phyloP scores from a whole-genome alignment of 1,284 basidiomycete species.

The Mycena sp. region DNA sequence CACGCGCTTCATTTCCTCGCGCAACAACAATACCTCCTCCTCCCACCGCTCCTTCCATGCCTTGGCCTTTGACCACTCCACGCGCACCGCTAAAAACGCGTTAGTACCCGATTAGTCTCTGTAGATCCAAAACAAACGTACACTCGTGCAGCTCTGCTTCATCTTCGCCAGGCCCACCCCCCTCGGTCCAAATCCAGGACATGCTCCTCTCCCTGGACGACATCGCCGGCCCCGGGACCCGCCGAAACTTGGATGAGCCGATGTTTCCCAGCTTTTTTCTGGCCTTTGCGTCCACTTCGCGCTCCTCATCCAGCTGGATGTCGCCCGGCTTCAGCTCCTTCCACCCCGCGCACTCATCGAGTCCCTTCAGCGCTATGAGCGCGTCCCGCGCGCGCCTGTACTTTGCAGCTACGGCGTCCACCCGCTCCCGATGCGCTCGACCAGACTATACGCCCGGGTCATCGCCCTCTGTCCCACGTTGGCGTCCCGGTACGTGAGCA shows the following conservation, averaged over 20 bases:
- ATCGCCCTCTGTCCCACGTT: background rate
- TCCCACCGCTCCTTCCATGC: background rate
- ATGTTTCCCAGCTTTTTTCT: background rate
- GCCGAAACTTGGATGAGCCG: background rate
- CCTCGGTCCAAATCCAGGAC: constrained; percentile 17
- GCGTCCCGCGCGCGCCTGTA: background rate
- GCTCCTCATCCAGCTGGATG: background rate
- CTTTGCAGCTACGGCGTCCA: background rate
- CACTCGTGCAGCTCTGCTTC: constrained; percentile 1
- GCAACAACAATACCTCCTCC: constrained; percentile 18
- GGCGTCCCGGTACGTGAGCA: constrained; percentile 3
- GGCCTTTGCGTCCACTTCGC: constrained; percentile 1
- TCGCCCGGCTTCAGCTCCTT: background rate
- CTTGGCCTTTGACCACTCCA: constrained; percentile 18
- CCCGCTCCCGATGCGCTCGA: background rate
- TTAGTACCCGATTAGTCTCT: background rate
- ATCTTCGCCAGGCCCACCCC: background rate
- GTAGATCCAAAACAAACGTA: background rate
- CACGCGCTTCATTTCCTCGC: constrained; percentile 10
- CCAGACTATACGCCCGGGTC: background rate
- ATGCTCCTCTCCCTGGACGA: background rate
- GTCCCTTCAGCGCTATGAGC: background rate
- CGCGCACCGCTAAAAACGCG: background rate
- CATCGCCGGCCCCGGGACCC: background rate
- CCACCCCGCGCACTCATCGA: background rate